Base-by-base conservation (phyloP, 805 yeast genomes). In the Nakazawaea anatomiae region DNA sequence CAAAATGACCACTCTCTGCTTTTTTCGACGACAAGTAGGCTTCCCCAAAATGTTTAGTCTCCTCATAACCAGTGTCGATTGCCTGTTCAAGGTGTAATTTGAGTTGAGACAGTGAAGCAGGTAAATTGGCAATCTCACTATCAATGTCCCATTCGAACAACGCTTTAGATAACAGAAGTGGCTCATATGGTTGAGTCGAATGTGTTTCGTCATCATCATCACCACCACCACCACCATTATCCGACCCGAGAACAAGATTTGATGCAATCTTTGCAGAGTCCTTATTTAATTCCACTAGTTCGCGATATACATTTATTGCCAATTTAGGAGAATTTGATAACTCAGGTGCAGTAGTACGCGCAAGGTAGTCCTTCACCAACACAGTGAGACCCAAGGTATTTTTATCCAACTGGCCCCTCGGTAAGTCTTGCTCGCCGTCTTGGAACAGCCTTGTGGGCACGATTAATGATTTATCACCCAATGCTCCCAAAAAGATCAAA, bases 1-100 rank as follows among this genome's bases (percentile, higher is more conserved):
- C 80, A 56, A 61, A 73, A 57, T 75, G 79, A 49, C 52, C 73
- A 54, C 72, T 76, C 65, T 48, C 67, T 39, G 52, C 39, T 39
- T 55, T 41, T 68, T 53, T 66, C 58, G 25, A 63, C 49, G n/a
- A 66, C 42, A 31, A 66, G 28, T 61, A 51, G 4, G 80, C 75
- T 58, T 76, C 80, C 47, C 66, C 63, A 53, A 76, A 76, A 56
- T 69, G 71, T 50, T 74, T 71, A 0, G 39, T 43, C 4, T 52
- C 52, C 12, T 9, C 12, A 30, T 14, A 41, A 4, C 14, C 11
- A 10, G 39, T 43, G 36, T 50, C 52, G 10, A 10, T n/a, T 7
- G 44, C 40, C 6, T 40, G 11, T 18, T 25, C 6, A 5, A 46
- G 27, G 25, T 39, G 11, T 4, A 25, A 6, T 39, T 40, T 32